A percentile compares a stretch with the other conserved stretches of the same genome.
Conservation (phyloP, 2,329 filamentous ascomycete genomes). For the Cladophialophora immunda region DNA sequence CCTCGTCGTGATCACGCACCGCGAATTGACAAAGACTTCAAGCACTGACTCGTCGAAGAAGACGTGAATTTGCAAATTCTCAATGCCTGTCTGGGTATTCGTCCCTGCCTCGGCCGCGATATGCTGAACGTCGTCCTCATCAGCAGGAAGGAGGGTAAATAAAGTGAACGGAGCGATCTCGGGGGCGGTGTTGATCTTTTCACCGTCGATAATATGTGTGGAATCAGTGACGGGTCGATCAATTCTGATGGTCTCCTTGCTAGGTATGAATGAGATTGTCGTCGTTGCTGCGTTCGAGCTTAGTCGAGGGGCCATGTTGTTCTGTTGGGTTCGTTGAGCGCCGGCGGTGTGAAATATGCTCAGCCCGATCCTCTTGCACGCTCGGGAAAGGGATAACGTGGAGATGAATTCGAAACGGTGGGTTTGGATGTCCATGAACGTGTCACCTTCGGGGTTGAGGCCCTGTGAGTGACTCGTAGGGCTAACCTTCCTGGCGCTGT, state of each 20-base stretch:
- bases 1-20: constrained; percentile 53
- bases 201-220: constrained; percentile 25
- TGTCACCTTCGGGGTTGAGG: constrained; percentile 38
- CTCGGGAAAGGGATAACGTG: not conserved
- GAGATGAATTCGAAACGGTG: not conserved
- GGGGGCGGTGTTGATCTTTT: constrained; percentile 46
- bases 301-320: not conserved
- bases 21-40: constrained; percentile 57
- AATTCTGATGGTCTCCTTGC: constrained; percentile 52
- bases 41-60: constrained; percentile 55
- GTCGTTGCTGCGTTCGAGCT: constrained; percentile 42
- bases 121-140: constrained; percentile 23
- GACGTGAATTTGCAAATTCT: constrained; percentile 52
- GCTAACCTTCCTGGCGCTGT: constrained; percentile 30
- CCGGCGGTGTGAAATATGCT: constrained; percentile 43
- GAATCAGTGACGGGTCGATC: constrained; percentile 45
- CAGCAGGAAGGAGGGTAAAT: constrained; percentile 46
- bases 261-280: constrained; percentile 50
- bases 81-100: constrained; percentile 23
- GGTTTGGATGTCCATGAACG: constrained; percentile 31
- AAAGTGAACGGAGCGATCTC: constrained; percentile 58
- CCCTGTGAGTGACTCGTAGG: constrained; percentile 28
- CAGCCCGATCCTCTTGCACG: constrained; percentile 37
- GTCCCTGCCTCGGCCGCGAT: not conserved
- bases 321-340: constrained; percentile 5